A percentile compares a stretch with the other conserved stretches of the same genome.
Conservation (phyloP, 306 rosid genomes). For the Herpetospermum pedunculosum region DNA sequence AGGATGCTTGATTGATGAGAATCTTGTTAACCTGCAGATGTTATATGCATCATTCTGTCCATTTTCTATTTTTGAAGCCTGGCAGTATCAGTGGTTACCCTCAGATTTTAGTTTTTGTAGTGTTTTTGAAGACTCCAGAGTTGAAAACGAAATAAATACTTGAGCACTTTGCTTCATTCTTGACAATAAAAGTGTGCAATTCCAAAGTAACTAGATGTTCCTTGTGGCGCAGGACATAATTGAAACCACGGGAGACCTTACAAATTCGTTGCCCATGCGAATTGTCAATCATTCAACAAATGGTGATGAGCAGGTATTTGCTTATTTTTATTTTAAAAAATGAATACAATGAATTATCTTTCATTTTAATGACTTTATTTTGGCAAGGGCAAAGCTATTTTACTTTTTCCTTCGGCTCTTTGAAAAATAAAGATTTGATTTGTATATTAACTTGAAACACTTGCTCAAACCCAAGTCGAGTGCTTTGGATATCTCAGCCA, state of each 20-base stretch:
- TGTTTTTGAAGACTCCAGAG: neutral
- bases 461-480: neutral
- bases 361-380: neutral
- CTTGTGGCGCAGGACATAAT: constrained; percentile 46
- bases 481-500: neutral
- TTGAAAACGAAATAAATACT: neutral
- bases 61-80: neutral
- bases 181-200: neutral
- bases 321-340: neutral
- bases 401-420: neutral
- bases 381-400: neutral
- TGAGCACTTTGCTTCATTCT: neutral
- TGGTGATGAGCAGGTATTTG: constrained; percentile 69
- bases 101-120: neutral
- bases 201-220: constrained; percentile 1
- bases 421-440: neutral
- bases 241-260: constrained; percentile 34
- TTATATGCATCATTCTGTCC: neutral
- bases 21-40: neutral
- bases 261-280: constrained; percentile 31
- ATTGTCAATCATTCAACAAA: constrained; percentile 40
- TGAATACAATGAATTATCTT: neutral
- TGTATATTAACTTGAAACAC: neutral
- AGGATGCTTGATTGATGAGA: neutral
- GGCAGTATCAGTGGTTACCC: neutral